A percentile compares a stretch with the other conserved stretches of the same genome.
Conservation (phyloP, 1,284 basidiomycete genomes). For the Ceratobasidium sp. region DNA sequence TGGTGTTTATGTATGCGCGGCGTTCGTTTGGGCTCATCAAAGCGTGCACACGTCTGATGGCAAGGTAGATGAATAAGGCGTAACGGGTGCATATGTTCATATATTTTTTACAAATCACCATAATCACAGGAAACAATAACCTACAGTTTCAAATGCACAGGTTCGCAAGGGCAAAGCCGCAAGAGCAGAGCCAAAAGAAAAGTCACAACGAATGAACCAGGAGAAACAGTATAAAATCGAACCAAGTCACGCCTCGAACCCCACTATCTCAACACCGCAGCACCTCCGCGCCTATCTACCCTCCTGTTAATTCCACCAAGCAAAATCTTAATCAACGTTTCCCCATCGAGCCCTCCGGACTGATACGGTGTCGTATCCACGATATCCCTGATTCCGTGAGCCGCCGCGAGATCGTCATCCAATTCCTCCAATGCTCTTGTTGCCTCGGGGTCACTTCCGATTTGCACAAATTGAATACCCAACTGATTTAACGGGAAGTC, state of each 20-base stretch:
- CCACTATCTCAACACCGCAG: background rate
- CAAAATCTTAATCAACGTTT: conserved; percentile 63
- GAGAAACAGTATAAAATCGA: background rate
- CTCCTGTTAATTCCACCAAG: conserved; percentile 59
- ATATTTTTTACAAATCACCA: no score
- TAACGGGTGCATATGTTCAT: no score
- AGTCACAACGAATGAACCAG: no score
- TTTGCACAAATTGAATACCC: conserved; percentile 74
- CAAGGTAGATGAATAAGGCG: no score
- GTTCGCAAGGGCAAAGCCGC: no score
- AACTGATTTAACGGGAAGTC: conserved; percentile 57
- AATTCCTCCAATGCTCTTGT: conserved; percentile 62
- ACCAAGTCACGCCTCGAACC: no score
- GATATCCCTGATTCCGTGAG: conserved; percentile 60
- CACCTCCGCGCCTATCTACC: conserved; percentile 48
- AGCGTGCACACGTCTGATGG: no score
- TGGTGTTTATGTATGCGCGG: no score
- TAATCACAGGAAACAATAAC: no score
- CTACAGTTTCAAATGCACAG: no score
- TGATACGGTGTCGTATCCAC: conserved; percentile 63
- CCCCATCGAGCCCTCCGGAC: conserved; percentile 55
- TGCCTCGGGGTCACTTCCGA: conserved; percentile 64
- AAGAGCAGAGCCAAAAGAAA: no score
- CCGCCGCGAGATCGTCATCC: conserved; percentile 63
- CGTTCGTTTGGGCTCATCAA: no score